Evolutionary conservation across 163 green algal species (phyloP), one percentile per base, ranked within the genome.

Genomic region (Chloroidium sp.): DNA sequence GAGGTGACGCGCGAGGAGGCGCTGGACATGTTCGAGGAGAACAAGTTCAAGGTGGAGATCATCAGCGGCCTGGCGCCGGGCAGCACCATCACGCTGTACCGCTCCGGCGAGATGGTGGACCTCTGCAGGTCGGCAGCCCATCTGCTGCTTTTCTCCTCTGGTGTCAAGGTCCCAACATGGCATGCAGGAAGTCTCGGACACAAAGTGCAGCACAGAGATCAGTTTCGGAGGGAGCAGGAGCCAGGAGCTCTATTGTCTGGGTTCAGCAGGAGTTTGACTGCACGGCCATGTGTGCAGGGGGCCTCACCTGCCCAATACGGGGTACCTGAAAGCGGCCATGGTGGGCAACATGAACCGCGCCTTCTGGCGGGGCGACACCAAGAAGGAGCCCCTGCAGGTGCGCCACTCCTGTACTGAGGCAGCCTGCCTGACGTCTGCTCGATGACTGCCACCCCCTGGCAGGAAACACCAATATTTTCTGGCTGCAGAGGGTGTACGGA

Each of bases 11-110:
- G 95, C 0, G 92, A 96, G 3, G 94, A 99, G 89, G 96, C 96
- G 61, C 89, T 97, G 69, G 82, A 87, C 74, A 99, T 99, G 95
- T 99, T 99, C 82, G 78, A 94, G 80, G 94, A 98, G 84, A 99
- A 99, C 91, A 96, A 97, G 84, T 99, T 99, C 92, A 99, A 99
- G 91, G 85, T 97, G 60, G 95, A 99, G 89, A 94, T 98, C 83
- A 97, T 99, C 85, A 81, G 84, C 4, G 90, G 90, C 62, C 90
- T 99, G 67, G 90, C 94, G 1, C 80, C 83, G 0, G 93, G 95
- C 61, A 91, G 91, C 76, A 90, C 88, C 78, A 99, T 99, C 88
- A 93, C 90, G 3, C 82, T 96, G 58, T 99, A 98, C 90, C 85
- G 92, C 57, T 83, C 8, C 69, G 10, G 64, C 64, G 64, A 72